These are phyloP conservation scores for Starmera pachycereana DNA, from an alignment of 805 yeast species.

Conservation along the genomic window DNA sequence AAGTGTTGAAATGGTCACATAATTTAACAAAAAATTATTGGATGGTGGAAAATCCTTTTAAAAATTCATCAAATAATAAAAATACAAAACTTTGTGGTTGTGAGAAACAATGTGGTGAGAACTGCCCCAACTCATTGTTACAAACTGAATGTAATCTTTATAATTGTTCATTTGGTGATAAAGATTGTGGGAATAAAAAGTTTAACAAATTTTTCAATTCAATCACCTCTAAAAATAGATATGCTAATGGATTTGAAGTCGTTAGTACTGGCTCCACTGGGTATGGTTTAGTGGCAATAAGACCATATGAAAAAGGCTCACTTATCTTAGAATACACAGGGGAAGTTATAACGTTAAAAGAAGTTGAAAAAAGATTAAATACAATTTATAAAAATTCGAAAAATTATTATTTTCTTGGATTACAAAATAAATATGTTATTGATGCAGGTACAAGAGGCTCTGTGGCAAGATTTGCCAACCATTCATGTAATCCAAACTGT, in stretches of 20 bases:
- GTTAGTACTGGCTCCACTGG: conserved; percentile 30
- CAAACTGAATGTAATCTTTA: conserved; percentile 24
- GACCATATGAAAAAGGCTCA: conserved; percentile 25
- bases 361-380: conserved; percentile 26
- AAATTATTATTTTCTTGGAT: conserved; percentile 31
- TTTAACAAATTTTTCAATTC: conserved; percentile 16
- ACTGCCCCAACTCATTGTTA: conserved; percentile 22
- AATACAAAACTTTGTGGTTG: conserved; percentile 12
- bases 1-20: conserved; percentile 20
- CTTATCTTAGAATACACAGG: conserved; percentile 41
- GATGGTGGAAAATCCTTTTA: conserved; percentile 1
- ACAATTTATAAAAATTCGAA: conserved; percentile 22
- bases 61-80: not conserved
- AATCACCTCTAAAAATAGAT: conserved; percentile 6
- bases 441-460: conserved; percentile 37
- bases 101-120: conserved; percentile 20
- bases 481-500: conserved; percentile 37
- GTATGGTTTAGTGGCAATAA: conserved; percentile 29
- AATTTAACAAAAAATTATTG: conserved; percentile 13
- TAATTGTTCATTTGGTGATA: conserved; percentile 21
- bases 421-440: conserved; percentile 32
- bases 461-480: conserved; percentile 39
- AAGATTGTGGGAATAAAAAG: conserved; percentile 29
- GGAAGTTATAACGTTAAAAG: conserved; percentile 31
- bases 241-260: conserved; percentile 23